Evolutionary conservation across 495 filamentous ascomycete species (phyloP), one percentile per base, ranked within the genome.

Genomic region (Penicillium nucicola): DNA sequence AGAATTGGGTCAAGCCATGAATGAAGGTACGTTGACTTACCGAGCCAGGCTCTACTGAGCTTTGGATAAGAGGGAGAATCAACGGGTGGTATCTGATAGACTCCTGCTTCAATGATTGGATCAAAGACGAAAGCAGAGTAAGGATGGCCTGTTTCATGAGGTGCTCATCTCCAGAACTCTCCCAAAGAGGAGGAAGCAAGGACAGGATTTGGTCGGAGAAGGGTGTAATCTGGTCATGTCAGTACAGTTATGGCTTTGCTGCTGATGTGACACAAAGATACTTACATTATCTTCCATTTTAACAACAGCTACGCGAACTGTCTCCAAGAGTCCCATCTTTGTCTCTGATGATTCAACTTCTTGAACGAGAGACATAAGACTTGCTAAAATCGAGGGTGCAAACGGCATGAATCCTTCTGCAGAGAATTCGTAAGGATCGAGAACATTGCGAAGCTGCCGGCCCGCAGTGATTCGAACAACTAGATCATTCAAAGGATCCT

Each of bases 401-500:
- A 81, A 95, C 2, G 89, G 87, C 48, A 85, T 53, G 65, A 97
- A 96, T 8, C 64, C 57, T 15, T 85, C 79, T 0, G 82, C 66
- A 3, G 76, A 71, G 59, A 96, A 96, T n/a, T 87, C 86, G 62
- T 87, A 91, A 5, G 91, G 87, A 38, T 93, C 84, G n/a, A 88
- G 78, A 22, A 95, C 77, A 28, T 76, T 72, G 61, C 84, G 86
- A 20, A 98, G 79, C 59, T 95, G 88, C 46, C 89, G 80, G 9
- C 90, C 93, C 5, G 93, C 88, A 0, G 92, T 96, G 33, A 97
- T 84, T 11, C 91, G 86, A 28, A 98, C 93, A 5, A 97, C 90
- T 37, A 89, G 77, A 61, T 98, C 93, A 60, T 98, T 98, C 53
- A 84, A 73, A 1, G 79, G 71, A 62, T 96, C 90, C 11, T 80